These are phyloP conservation scores for Gigaspora rosea DNA, from an alignment of 192 early-diverging fungal genomes.

Conservation along the genomic window DNA sequence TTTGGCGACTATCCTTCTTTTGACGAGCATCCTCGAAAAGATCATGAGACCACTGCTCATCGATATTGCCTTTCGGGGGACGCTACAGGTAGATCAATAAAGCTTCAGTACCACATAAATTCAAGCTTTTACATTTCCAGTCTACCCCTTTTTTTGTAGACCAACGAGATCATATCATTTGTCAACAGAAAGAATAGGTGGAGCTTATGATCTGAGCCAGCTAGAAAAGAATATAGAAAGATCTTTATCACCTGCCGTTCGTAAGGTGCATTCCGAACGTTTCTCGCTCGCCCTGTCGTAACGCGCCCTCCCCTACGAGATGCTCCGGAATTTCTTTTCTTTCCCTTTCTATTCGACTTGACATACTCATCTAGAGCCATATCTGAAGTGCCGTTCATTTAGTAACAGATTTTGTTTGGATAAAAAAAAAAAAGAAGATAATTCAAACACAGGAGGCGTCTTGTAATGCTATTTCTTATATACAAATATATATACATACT, in stretches of 20 bases:
- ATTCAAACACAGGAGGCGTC: background rate
- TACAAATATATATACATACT: too few species aligned
- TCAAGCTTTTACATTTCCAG: background rate
- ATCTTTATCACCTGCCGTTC: slow-evolving; percentile 15
- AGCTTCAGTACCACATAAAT: slow-evolving; percentile 13
- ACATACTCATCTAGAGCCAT: slow-evolving; percentile 29
- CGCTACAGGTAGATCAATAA: slow-evolving; percentile 16
- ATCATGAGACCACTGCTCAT: slow-evolving; percentile 30
- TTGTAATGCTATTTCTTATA: too few species aligned
- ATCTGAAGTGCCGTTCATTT: slow-evolving; percentile 20
- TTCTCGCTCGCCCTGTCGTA: background rate
- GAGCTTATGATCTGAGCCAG: background rate
- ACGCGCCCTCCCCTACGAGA: slow-evolving; percentile 12
- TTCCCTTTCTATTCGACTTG: background rate
- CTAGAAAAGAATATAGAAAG: background rate
- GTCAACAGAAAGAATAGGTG: background rate
- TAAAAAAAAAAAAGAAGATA: background rate
- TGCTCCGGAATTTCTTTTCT: background rate
- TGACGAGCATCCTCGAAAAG: slow-evolving; percentile 17
- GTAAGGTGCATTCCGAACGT: slow-evolving; percentile 25
- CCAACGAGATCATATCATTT: background rate
- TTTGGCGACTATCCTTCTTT: background rate
- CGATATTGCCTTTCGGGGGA: slow-evolving; percentile 25
- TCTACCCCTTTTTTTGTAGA: background rate
- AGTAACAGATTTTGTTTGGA: background rate